These are phyloP conservation scores for Parietichytrium sp. DNA, from an alignment of 108 stramenopile species.

Conservation along the genomic window DNA sequence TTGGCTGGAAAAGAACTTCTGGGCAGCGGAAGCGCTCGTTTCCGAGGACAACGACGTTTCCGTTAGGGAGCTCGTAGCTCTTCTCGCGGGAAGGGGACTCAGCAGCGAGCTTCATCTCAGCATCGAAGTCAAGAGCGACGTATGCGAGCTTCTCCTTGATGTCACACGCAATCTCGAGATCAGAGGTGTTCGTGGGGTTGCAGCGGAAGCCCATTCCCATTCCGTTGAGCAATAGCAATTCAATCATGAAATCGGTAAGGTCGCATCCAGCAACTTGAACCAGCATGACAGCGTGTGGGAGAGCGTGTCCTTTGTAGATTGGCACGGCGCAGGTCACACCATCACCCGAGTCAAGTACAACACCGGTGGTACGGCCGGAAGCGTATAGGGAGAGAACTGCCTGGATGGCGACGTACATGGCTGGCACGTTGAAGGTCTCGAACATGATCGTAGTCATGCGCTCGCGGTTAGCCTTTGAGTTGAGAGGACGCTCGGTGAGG, in stretches of 20 bases:
- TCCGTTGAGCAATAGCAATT: constrained; percentile 71
- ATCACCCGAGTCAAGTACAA: constrained; percentile 88
- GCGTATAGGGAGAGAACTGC: constrained; percentile 95
- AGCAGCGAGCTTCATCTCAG: constrained; percentile 64
- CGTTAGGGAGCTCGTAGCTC: constrained; percentile 68
- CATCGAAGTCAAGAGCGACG: constrained; percentile 68
- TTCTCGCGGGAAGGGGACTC: constrained; percentile 66
- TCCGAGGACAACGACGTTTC: constrained; percentile 63
- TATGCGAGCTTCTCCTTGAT: constrained; percentile 73
- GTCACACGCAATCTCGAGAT: constrained; percentile 69
- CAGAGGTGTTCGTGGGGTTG: constrained; percentile 61
- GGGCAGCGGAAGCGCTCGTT: constrained; percentile 70
- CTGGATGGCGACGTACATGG: constrained; percentile 99
- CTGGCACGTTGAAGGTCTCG: constrained; percentile 99
- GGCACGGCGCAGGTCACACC: constrained; percentile 92
- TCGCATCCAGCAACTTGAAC: constrained; percentile 88
- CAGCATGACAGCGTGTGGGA: constrained; percentile 91
- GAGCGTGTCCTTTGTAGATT: constrained; percentile 92
- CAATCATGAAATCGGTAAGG: constrained; percentile 90
- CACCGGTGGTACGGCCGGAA: constrained; percentile 83
- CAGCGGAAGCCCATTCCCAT: constrained; percentile 60
- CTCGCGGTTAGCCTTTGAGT: constrained; percentile 99
- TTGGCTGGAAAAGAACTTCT: constrained; percentile 72
- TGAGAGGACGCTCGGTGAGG: constrained; percentile 98
- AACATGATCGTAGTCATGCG: constrained; percentile 99